These are phyloP conservation scores for Mortierella antarctica DNA, from an alignment of 192 early-diverging fungal species.

Conservation along the genomic window DNA sequence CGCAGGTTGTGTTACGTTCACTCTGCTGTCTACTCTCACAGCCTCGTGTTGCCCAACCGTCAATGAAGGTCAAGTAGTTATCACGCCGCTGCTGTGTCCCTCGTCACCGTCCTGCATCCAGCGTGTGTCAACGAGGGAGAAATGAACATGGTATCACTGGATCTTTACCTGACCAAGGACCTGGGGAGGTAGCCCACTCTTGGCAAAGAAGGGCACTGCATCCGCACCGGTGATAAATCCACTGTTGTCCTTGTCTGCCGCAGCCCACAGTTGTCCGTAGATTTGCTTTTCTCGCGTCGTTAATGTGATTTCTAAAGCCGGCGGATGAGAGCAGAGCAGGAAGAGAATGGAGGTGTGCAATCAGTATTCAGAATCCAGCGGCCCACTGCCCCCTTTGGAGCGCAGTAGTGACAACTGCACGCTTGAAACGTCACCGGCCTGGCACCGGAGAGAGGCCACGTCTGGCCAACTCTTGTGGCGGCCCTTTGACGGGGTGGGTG, in stretches of 20 bases:
- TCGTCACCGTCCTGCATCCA: too few species aligned
- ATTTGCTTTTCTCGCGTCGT: constrained; percentile 69
- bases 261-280: constrained; percentile 70
- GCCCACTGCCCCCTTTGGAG: background rate
- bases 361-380: background rate
- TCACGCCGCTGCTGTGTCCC: too few species aligned
- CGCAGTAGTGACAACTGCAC: background rate
- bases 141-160: background rate
- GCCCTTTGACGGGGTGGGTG: too few species aligned
- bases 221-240: constrained; percentile 75
- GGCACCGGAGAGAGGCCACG: too few species aligned
- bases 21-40: too few species aligned
- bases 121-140: too few species aligned
- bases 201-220: constrained; percentile 80
- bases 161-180: constrained; percentile 67
- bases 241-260: constrained; percentile 68
- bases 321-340: background rate
- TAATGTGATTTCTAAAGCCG: constrained; percentile 54
- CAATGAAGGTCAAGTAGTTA: too few species aligned
- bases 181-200: constrained; percentile 71
- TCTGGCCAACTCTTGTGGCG: background rate
- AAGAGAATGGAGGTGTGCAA: background rate
- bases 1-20: too few species aligned
- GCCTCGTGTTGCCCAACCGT: too few species aligned
- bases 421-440: too few species aligned